A percentile compares a stretch with the other conserved stretches of the same genome.
Conservation (phyloP, 1,284 basidiomycete genomes). For the Cystobasidiaceae sp. region DNA sequence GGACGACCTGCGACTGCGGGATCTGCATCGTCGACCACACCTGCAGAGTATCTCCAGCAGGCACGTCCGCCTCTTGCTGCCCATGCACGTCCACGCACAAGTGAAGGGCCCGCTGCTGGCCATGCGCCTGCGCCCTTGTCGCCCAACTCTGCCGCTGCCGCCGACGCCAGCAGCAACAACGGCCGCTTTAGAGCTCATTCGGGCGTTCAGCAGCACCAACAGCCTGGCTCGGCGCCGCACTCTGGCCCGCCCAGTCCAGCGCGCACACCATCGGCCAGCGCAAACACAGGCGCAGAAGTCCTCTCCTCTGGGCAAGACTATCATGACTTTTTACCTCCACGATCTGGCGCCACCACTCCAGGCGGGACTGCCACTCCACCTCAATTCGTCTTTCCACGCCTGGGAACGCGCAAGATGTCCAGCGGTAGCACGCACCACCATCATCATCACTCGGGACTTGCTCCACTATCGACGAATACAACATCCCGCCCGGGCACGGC, state of each 20-base stretch:
- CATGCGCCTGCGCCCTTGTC: too few relatives aligned
- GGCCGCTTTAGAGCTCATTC: too few relatives aligned
- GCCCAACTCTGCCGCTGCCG: not conserved
- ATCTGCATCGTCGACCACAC: too few relatives aligned
- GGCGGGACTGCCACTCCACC: conserved; percentile 41
- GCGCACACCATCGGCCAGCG: conserved; percentile 5
- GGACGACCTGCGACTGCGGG: too few relatives aligned
- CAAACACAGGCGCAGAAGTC: conserved; percentile 4
- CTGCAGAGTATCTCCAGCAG: too few relatives aligned
- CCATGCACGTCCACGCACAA: too few relatives aligned
- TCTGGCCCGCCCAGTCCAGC: conserved; percentile 2
- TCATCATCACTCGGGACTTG: conserved; percentile 32
- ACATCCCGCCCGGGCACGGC: too few relatives aligned
- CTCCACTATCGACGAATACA: conserved; percentile 10
- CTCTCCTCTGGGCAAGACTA: conserved; percentile 31
- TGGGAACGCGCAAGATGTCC: conserved; percentile 34
- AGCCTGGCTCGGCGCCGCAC: not conserved
- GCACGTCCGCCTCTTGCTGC: too few relatives aligned
- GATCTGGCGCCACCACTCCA: conserved; percentile 13
- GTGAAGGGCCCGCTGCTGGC: too few relatives aligned
- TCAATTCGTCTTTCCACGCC: conserved; percentile 42
- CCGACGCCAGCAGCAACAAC: too few relatives aligned
- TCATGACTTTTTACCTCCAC: conserved; percentile 27
- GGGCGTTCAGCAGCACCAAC: too few relatives aligned
- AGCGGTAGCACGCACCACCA: too few relatives aligned